Conservation (phyloP, 495 filamentous ascomycete genomes). For the Friedmanniomyces endolithicus region DNA sequence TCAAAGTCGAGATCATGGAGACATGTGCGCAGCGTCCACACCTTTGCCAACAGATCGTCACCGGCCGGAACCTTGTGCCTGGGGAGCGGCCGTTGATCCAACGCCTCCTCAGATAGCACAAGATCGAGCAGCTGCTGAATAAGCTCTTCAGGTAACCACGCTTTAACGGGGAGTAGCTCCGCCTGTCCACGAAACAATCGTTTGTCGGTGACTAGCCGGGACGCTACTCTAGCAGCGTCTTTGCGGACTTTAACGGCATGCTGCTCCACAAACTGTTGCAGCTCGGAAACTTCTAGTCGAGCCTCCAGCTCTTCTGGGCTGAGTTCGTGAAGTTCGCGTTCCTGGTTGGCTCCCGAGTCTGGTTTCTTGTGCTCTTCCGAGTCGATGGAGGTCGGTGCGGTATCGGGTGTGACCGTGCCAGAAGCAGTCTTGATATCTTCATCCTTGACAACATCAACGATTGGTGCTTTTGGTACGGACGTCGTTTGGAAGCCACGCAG, state of each 20-base stretch:
- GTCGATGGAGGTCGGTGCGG: background rate
- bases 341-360: background rate
- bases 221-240: slow-evolving; percentile 48
- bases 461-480: slow-evolving; percentile 54
- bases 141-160: slow-evolving; percentile 72
- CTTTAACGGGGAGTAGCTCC: slow-evolving; percentile 50
- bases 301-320: slow-evolving; percentile 74
- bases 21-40: slow-evolving; percentile 69
- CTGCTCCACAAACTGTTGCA: slow-evolving; percentile 75
- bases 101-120: slow-evolving; percentile 30
- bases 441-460: slow-evolving; percentile 20
- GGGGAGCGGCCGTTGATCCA: slow-evolving; percentile 31
- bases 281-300: slow-evolving; percentile 66
- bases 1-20: slow-evolving; percentile 58
- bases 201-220: slow-evolving; percentile 64
- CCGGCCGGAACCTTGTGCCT: slow-evolving; percentile 38
- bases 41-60: slow-evolving; percentile 58
- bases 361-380: background rate
- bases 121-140: slow-evolving; percentile 60
- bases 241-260: slow-evolving; percentile 47
- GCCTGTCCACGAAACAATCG: slow-evolving; percentile 65
- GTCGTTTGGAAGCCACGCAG: slow-evolving; percentile 86
- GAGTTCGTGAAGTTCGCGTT: slow-evolving; percentile 36
- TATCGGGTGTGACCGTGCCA: slow-evolving; percentile 17
- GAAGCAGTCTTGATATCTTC: background rate